These are phyloP conservation scores for Trichophyton rubrum DNA, from an alignment of 2,329 filamentous ascomycete genomes.

Conservation along the genomic window DNA sequence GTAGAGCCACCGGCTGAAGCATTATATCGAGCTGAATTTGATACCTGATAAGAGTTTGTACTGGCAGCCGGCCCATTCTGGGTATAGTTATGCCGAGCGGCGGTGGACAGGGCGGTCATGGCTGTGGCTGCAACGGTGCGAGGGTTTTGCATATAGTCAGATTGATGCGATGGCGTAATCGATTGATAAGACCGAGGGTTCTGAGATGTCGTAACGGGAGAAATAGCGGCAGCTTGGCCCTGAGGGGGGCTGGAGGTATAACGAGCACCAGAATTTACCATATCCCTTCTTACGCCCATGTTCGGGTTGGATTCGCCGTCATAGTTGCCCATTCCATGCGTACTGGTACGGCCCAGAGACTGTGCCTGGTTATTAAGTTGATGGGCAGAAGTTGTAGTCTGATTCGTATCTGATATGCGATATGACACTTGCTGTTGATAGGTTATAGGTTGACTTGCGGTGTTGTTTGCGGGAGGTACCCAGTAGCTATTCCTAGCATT, in stretches of 20 bases:
- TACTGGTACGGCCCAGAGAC: neutral
- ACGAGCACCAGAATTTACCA: neutral
- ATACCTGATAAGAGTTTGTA: neutral
- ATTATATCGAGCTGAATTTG: neutral
- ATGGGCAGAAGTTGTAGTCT: neutral
- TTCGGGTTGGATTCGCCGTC: neutral
- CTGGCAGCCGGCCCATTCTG: neutral
- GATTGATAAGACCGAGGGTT: neutral
- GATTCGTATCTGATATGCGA: constrained; percentile 7
- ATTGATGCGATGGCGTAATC: constrained; percentile 4
- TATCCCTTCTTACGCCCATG: neutral
- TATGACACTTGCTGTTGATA: constrained; percentile 10
- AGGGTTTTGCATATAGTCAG: constrained; percentile 9
- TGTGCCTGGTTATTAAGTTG: neutral
- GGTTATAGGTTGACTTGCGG: neutral
- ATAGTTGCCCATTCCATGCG: neutral
- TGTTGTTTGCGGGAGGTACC: constrained; percentile 1
- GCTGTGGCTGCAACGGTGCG: constrained; percentile 12
- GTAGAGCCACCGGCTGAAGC: neutral
- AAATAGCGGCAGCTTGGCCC: neutral
- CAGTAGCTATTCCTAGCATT: constrained; percentile 7
- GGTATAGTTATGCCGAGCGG: neutral
- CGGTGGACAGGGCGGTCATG: constrained; percentile 13
- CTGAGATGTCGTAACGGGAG: neutral
- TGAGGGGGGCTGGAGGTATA: neutral